Evolutionary conservation across 768 basidiomycete genomes (phyloP), one percentile per base, ranked within the genome.

Genomic region (Mycena galopus): DNA sequence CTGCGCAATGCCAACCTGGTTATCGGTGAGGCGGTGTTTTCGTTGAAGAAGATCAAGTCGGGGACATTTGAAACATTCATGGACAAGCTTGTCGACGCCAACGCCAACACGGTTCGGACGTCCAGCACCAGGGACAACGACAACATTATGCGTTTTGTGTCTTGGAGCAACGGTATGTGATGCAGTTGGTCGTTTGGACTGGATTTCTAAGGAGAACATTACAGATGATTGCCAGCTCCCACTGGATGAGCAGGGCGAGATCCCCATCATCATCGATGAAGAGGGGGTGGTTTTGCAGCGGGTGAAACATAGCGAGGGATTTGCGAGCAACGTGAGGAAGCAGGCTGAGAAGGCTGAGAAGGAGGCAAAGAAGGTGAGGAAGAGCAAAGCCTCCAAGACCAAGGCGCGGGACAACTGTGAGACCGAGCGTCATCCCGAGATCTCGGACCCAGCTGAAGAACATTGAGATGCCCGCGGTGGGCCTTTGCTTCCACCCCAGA

Each of bases 221-320:
- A 23, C 50, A 51, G 50, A 51, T 2, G 50, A 51, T n/a, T 23
- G 50, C 10, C 50, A 51, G 50, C 8, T 51, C n/a, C n/a, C 50
- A 51, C 50, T 51, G 23, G 50, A 51, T 25, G 50, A 51, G 50
- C 50, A 51, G 50, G 50, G 50, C n/a, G 50, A 51, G 50, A 51
- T 51, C n/a, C 50, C 50, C 25, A 23, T 51, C 23, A 25, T 51
- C 50, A 51, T 51, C 25, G 50, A 51, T 7, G n/a, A 51, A 51
- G 50, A 51, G 25, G 50, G 50, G 23, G 50, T 51, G 11, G 11
- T 51, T 27, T 25, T 27, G 11, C 50, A 23, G 1, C 50, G 50
- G 50, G 50, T 51, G 50, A 51, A 51, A 51, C 50, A 51, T 51
- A 51, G 50, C n/a, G 50, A 51, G n/a, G 50, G 50, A 23, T 51